phyloP scores from a whole-genome alignment of 768 basidiomycete genomes.

The Megacollybia marginata region DNA sequence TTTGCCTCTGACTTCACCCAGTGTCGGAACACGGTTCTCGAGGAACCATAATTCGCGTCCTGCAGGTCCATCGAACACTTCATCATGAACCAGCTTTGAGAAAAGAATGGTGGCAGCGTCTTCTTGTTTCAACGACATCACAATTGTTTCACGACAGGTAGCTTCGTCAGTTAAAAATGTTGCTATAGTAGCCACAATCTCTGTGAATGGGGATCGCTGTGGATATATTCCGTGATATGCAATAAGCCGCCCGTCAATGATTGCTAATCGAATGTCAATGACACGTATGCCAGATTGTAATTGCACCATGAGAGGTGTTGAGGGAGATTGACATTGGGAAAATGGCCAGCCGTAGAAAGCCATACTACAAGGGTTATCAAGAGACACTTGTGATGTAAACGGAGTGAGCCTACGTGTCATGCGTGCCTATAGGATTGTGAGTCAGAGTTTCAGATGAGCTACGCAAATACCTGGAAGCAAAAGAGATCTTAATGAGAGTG shows the following conservation, averaged over 20 bases:
- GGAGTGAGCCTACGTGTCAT: constrained; percentile 50
- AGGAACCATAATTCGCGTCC: constrained; percentile 71
- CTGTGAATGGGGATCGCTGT: constrained; percentile 58
- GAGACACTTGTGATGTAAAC: background rate
- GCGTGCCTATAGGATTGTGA: constrained; percentile 38
- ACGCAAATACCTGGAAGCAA: constrained; percentile 60
- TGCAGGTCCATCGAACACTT: constrained; percentile 50
- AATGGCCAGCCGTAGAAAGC: constrained; percentile 82
- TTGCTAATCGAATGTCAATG: constrained; percentile 73
- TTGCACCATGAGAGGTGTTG: constrained; percentile 59
- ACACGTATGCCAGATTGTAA: constrained; percentile 73
- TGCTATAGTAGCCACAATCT: constrained; percentile 55
- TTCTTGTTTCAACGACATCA: constrained; percentile 90
- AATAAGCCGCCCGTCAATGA: constrained; percentile 54
- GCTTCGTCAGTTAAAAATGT: constrained; percentile 52
- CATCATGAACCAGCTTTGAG: constrained; percentile 56
- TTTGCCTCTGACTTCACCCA: constrained; percentile 84
- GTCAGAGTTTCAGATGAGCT: constrained; percentile 7
- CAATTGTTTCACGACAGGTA: constrained; percentile 63
- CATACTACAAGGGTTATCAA: constrained; percentile 39
- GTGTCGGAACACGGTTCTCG: constrained; percentile 68
- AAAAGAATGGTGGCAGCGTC: constrained; percentile 52
- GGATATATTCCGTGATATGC: constrained; percentile 78
- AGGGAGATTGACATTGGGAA: constrained; percentile 74
- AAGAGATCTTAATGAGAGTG: constrained; percentile 62